These are phyloP conservation scores for Salicornia ramosissima DNA, from an alignment of 148 eudicot species.

Conservation along the genomic window DNA sequence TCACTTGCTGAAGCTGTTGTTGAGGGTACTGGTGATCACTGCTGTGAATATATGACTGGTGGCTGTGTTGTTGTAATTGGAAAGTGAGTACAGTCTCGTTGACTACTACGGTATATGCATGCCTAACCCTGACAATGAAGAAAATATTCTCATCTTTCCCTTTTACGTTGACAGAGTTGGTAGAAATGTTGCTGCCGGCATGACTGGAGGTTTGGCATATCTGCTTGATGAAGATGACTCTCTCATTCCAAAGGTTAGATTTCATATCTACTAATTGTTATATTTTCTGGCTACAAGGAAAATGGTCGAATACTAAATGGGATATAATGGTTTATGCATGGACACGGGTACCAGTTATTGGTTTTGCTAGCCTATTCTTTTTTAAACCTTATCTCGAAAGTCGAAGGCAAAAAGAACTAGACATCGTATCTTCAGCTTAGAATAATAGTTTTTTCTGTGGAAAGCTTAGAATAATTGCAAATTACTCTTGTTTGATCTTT, in stretches of 20 bases:
- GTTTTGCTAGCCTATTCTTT: neutral
- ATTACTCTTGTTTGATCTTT: neutral
- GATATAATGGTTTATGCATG: too few relatives aligned
- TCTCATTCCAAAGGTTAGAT: constrained; percentile 80
- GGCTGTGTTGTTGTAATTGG: constrained; percentile 94
- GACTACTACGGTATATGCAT: neutral
- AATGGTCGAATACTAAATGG: too few relatives aligned
- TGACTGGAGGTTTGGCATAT: constrained; percentile 98
- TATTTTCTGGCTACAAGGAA: neutral
- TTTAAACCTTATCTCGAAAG: neutral
- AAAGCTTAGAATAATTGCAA: too few relatives aligned
- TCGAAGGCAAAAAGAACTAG: neutral
- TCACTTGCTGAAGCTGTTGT: constrained; percentile 94
- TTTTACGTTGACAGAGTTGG: constrained; percentile 60
- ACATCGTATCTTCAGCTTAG: neutral
- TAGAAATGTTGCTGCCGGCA: constrained; percentile 97
- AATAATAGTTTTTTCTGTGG: neutral
- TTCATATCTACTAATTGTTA: constrained; percentile 4
- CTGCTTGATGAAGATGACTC: constrained; percentile 93
- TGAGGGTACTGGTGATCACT: constrained; percentile 95
- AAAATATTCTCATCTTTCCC: constrained; percentile 15
- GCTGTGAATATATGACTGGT: constrained; percentile 99
- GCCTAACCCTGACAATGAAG: neutral
- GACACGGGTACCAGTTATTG: too few relatives aligned
- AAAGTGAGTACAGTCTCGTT: constrained; percentile 54